These are phyloP conservation scores for Typha latifolia DNA, from an alignment of 176 grass and related monocot species.

Conservation along the genomic window DNA sequence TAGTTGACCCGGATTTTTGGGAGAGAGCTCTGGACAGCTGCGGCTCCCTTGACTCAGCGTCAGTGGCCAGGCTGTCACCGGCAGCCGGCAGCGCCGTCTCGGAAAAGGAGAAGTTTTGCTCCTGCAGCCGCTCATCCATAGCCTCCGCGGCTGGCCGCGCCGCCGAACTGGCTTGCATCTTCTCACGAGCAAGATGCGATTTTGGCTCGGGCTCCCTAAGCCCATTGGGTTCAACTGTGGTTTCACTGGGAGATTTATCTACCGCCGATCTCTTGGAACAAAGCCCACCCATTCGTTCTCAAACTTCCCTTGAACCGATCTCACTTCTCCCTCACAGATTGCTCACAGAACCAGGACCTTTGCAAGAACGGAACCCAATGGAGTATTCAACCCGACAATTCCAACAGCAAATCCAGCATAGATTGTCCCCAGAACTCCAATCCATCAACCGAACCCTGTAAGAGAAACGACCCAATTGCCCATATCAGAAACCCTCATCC, in stretches of 20 bases:
- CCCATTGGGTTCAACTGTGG: conserved; percentile 35
- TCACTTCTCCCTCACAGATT: neutral
- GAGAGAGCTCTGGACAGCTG: conserved; percentile 49
- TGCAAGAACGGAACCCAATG: too few relatives aligned
- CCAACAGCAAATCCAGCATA: neutral
- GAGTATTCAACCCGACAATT: neutral
- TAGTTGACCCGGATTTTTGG: conserved; percentile 46
- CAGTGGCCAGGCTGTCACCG: conserved; percentile 2
- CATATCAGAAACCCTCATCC: neutral
- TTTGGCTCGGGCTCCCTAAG: conserved; percentile 30
- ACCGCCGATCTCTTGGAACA: conserved; percentile 75
- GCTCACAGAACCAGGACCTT: too few relatives aligned
- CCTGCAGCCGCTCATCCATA: conserved; percentile 32
- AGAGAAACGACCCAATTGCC: neutral
- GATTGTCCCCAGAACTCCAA: neutral
- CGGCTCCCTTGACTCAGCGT: conserved; percentile 20
- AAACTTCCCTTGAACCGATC: neutral
- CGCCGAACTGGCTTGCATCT: conserved; percentile 14
- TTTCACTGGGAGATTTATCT: conserved; percentile 90
- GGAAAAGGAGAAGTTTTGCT: conserved; percentile 33
- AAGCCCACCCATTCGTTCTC: conserved; percentile 47
- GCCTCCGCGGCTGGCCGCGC: neutral
- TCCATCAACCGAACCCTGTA: neutral
- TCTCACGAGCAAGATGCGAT: neutral
- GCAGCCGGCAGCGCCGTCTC: conserved; percentile 25